Percentiles rank a stretch among this genome's conserved stretches.
Conservation (phyloP, 2,329 filamentous ascomycete genomes). For the Dactylellina haptotyla region DNA sequence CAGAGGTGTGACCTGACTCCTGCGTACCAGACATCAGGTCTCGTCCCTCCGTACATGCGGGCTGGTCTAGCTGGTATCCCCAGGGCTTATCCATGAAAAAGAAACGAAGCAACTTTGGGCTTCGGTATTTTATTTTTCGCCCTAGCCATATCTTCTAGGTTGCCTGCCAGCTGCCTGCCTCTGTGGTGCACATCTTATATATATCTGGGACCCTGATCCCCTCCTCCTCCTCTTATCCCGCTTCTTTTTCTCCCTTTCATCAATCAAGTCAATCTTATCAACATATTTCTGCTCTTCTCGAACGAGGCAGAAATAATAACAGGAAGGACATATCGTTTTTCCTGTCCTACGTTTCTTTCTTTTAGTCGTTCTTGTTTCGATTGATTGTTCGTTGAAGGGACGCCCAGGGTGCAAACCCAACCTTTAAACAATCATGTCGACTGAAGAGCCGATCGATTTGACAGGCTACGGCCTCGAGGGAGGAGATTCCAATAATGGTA, state of each 20-base stretch:
- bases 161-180: conserved; percentile 10
- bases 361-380: neutral
- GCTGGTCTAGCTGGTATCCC: conserved; percentile 12
- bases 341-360: conserved; percentile 7
- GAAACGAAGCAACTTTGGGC: conserved; percentile 28
- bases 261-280: conserved; percentile 14
- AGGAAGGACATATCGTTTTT: neutral
- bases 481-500: conserved; percentile 49
- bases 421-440: conserved; percentile 25
- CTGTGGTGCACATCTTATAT: conserved; percentile 33
- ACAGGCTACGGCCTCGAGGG: conserved; percentile 41
- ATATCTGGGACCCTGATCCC: conserved; percentile 52
- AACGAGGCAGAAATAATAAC: conserved; percentile 3
- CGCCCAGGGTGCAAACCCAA: neutral
- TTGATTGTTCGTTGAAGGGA: conserved; percentile 6
- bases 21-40: no score
- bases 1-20: conserved; percentile 49
- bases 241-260: conserved; percentile 17
- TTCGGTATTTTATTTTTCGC: conserved; percentile 31
- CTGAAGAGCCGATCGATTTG: conserved; percentile 39
- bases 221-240: conserved; percentile 1
- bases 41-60: conserved; percentile 1
- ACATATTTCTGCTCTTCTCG: conserved; percentile 7
- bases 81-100: conserved; percentile 50
- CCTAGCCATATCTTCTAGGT: conserved; percentile 15